Conservation (phyloP, 129 eudicot species). For the Chrysanthemum makinoi region DNA sequence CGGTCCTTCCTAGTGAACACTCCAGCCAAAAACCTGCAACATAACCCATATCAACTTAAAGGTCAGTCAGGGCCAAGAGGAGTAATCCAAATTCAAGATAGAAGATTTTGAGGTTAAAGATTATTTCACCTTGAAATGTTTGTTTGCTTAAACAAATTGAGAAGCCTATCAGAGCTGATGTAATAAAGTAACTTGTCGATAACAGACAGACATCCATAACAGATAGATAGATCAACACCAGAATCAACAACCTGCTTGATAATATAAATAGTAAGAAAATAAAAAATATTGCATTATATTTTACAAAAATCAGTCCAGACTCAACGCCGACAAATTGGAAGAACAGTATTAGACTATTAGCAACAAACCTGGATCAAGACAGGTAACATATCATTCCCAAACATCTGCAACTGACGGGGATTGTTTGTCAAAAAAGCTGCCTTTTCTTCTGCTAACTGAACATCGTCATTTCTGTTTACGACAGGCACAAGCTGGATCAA, state of each 20-base stretch:
- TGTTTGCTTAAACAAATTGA: slow-evolving; percentile 47
- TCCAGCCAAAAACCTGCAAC: slow-evolving; percentile 88
- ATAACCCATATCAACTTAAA: slow-evolving; percentile 4
- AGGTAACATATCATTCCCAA: slow-evolving; percentile 74
- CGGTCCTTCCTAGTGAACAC: slow-evolving; percentile 75
- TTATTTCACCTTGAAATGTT: slow-evolving; percentile 78
- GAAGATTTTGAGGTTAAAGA: slow-evolving; percentile 2
- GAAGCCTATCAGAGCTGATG: slow-evolving; percentile 64
- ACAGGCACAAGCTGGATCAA: slow-evolving; percentile 81
- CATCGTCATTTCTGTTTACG: slow-evolving; percentile 42
- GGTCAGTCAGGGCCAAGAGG: background rate
- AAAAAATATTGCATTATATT: slow-evolving; percentile 9
- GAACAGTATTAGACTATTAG: slow-evolving; percentile 5
- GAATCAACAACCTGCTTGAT: slow-evolving; percentile 77
- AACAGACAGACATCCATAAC: slow-evolving; percentile 79
- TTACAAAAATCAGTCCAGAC: background rate
- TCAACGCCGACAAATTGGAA: background rate
- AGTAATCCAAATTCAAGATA: too few relatives aligned
- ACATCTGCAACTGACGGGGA: slow-evolving; percentile 63
- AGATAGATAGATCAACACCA: slow-evolving; percentile 58
- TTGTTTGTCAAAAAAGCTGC: slow-evolving; percentile 51
- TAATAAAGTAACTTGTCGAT: slow-evolving; percentile 65
- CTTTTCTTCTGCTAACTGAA: slow-evolving; percentile 41
- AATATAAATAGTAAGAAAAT: background rate
- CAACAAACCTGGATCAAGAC: slow-evolving; percentile 67